Evolutionary conservation across 257 asterid species (phyloP).

Genomic region (Fraxinus americana): DNA sequence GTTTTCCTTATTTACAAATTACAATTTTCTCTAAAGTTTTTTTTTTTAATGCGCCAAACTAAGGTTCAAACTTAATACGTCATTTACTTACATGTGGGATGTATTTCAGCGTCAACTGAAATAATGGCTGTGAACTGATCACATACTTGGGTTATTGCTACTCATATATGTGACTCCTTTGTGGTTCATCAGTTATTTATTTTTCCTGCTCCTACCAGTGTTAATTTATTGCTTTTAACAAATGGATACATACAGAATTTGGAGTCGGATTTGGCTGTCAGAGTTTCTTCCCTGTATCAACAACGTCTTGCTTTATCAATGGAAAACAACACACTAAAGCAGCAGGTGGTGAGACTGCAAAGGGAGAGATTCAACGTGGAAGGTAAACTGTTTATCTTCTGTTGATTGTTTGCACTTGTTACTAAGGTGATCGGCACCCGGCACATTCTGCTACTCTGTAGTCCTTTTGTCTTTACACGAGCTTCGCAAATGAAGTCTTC

Average conservation of each 20-base stretch:
- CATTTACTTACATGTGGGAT: not conserved
- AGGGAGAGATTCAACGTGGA: constrained; percentile 61
- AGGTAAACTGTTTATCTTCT: constrained; percentile 41
- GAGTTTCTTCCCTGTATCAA: constrained; percentile 57
- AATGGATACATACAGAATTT: constrained; percentile 46
- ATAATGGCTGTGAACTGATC: not conserved
- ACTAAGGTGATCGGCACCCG: not conserved
- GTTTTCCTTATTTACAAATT: not conserved
- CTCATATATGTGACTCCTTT: not conserved
- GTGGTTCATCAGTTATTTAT: not conserved
- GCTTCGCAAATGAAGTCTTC: not conserved
- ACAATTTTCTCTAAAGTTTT: not conserved
- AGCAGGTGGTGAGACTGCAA: constrained; percentile 53
- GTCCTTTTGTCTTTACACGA: not conserved
- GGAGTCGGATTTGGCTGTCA: constrained; percentile 64
- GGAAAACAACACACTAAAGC: constrained; percentile 74
- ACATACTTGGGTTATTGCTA: not conserved
- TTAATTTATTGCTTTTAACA: not conserved
- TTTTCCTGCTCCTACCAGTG: not conserved
- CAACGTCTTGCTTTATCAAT: constrained; percentile 55
- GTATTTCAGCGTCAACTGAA: not conserved
- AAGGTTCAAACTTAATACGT: not conserved
- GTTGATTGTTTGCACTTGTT: not conserved
- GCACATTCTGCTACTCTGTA: not conserved
- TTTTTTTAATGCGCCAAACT: not conserved